These are phyloP conservation scores for Lentinula edodes DNA, from an alignment of 768 basidiomycete genomes.

Conservation along the genomic window DNA sequence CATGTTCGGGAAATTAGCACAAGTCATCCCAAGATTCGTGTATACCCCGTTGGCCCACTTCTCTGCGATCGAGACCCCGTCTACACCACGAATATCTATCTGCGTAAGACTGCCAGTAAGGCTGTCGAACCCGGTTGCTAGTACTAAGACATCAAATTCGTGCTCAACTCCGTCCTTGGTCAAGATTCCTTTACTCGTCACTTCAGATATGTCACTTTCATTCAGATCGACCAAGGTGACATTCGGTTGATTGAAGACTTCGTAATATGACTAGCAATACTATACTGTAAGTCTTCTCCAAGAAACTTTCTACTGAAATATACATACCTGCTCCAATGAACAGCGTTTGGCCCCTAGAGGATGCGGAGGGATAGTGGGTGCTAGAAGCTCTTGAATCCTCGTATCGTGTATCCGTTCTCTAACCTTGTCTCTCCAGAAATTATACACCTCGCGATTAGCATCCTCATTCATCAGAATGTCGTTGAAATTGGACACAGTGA, in stretches of 20 bases:
- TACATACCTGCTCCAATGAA: conserved; percentile 1
- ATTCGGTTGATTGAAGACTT: conserved; percentile 11
- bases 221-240: conserved; percentile 12
- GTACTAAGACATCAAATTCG: conserved; percentile 12
- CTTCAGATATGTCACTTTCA: conserved; percentile 9
- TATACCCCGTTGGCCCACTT: conserved; percentile 13
- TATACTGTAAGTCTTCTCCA: not conserved
- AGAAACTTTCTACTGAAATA: not conserved
- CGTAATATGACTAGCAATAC: not conserved
- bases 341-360: conserved; percentile 2
- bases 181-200: conserved; percentile 11
- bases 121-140: conserved; percentile 15
- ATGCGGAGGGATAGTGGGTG: not conserved
- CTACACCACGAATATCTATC: conserved; percentile 13
- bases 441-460: conserved; percentile 2
- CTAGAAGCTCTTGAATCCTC: not conserved
- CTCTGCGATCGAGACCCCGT: conserved; percentile 10
- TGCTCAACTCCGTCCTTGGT: conserved; percentile 8
- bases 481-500: conserved; percentile 2
- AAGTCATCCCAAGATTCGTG: conserved; percentile 14
- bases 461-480: conserved; percentile 2
- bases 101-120: conserved; percentile 11
- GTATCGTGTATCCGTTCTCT: not conserved
- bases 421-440: conserved; percentile 7
- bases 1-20: conserved; percentile 13